Percentiles rank a stretch among this genome's conserved stretches.
These are phyloP conservation scores for Beauveria asiatica DNA, from an alignment of 2,329 filamentous ascomycete species.

Conservation along the genomic window DNA sequence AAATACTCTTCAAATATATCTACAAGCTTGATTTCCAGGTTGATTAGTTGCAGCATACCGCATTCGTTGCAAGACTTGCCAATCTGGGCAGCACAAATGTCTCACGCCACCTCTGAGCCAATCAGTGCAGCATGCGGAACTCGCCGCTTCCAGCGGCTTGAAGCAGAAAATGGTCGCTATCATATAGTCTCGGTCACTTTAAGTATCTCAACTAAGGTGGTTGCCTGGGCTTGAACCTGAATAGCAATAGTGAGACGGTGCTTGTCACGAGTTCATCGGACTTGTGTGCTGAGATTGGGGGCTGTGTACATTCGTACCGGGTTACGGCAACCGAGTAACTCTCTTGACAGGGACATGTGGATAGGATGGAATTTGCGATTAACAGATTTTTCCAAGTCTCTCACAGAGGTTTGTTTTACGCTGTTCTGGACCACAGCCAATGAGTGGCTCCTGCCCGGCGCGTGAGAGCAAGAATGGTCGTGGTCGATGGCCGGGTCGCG, in stretches of 20 bases:
- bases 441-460: constrained; percentile 1
- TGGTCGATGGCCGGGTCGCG: not conserved
- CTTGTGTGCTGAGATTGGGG: not conserved
- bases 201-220: not conserved
- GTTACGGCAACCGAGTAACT: not conserved
- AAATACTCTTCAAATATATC: not conserved
- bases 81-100: not conserved
- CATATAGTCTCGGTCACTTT: not conserved
- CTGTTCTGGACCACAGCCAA: not conserved
- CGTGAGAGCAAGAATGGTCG: constrained; percentile 8
- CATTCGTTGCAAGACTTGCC: not conserved
- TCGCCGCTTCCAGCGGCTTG: not conserved
- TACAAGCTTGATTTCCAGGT: not conserved
- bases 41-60: no score
- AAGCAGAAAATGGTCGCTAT: not conserved
- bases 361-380: not conserved
- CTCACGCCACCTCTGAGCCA: not conserved
- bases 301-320: not conserved
- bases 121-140: not conserved
- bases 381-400: no score
- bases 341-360: not conserved
- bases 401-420: not conserved
- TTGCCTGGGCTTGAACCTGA: not conserved
- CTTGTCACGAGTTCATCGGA: not conserved
- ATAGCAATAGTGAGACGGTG: not conserved